Conservation (phyloP, 2,329 filamentous ascomycete genomes). For the Fusarium sp. region DNA sequence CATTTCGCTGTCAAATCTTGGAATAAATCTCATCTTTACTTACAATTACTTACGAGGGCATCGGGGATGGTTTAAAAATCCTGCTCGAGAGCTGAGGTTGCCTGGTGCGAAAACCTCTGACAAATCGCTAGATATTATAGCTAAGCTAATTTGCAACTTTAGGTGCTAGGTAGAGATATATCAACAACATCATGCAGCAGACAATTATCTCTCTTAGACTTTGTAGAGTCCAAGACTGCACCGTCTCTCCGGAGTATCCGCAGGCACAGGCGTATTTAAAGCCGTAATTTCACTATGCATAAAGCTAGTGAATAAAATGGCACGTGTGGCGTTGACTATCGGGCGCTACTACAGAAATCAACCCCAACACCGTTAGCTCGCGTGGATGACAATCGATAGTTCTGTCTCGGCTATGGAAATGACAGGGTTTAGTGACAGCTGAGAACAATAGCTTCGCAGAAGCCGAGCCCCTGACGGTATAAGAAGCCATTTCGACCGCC, state of each 20-base stretch:
- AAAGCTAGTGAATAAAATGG: background rate
- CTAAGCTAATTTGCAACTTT: too few relatives aligned
- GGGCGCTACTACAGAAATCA: background rate
- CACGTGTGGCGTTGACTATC: background rate
- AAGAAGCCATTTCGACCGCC: background rate
- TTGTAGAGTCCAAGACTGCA: fast-evolving
- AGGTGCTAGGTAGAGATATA: too few relatives aligned
- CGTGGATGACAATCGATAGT: background rate
- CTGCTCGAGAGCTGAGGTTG: too few relatives aligned
- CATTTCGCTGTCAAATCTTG: fast-evolving
- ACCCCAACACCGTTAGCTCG: background rate
- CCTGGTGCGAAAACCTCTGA: too few relatives aligned
- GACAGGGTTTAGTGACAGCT: background rate
- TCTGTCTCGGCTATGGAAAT: background rate
- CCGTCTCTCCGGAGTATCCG: background rate
- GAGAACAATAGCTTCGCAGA: background rate
- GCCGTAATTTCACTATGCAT: background rate
- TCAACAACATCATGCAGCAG: too few relatives aligned
- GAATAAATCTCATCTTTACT: background rate
- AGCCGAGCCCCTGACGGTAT: background rate
- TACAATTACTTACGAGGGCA: too few relatives aligned
- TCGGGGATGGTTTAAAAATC: too few relatives aligned
- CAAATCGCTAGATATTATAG: too few relatives aligned
- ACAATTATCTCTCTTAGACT: fast-evolving
- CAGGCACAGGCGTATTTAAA: background rate